phyloP scores from a whole-genome alignment of 2,329 filamentous ascomycete genomes.

The Didymella segeticola region DNA sequence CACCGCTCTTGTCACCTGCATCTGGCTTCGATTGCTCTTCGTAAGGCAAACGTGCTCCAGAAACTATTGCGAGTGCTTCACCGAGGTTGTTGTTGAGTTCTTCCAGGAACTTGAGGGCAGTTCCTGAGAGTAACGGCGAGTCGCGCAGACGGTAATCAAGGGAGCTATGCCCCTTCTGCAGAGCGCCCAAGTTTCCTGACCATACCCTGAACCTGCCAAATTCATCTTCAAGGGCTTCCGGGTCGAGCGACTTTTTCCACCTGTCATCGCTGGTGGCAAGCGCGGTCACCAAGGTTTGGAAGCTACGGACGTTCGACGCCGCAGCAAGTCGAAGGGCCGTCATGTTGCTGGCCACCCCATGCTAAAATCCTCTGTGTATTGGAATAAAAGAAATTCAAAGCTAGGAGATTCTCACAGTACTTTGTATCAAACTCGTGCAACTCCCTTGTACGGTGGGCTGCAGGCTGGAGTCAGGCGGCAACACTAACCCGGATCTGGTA shows the following conservation, averaged over 20 bases:
- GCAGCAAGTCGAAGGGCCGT: slow-evolving; percentile 39
- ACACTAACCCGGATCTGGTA: slow-evolving; percentile 12
- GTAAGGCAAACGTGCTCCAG: slow-evolving; percentile 42
- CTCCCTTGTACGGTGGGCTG: slow-evolving; percentile 4
- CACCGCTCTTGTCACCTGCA: slow-evolving; percentile 12
- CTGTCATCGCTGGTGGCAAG: slow-evolving; percentile 24
- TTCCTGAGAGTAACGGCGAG: slow-evolving; percentile 42
- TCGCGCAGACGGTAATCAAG: slow-evolving; percentile 48
- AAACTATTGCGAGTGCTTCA: slow-evolving; percentile 36
- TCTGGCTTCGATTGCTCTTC: slow-evolving; percentile 33
- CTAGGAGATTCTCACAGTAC: slow-evolving; percentile 1
- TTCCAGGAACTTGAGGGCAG: slow-evolving; percentile 42
- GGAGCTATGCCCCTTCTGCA: slow-evolving; percentile 48
- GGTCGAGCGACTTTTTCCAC: slow-evolving; percentile 28
- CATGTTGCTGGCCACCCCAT: slow-evolving; percentile 23
- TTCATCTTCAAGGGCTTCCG: slow-evolving; percentile 44
- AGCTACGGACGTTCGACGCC: slow-evolving; percentile 39
- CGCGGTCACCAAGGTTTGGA: slow-evolving; percentile 33
- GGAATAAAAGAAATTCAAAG: slow-evolving; percentile 1
- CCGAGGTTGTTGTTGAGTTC: slow-evolving; percentile 43
- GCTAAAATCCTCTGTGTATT: slow-evolving; percentile 7
- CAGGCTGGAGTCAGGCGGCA: not conserved
- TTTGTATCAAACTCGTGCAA: not conserved
- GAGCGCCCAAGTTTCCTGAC: slow-evolving; percentile 45
- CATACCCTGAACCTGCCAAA: slow-evolving; percentile 47